A percentile compares a stretch with the other conserved stretches of the same genome.
Conservation (phyloP, 1,284 basidiomycete genomes). For the Pseudozyma pruni region DNA sequence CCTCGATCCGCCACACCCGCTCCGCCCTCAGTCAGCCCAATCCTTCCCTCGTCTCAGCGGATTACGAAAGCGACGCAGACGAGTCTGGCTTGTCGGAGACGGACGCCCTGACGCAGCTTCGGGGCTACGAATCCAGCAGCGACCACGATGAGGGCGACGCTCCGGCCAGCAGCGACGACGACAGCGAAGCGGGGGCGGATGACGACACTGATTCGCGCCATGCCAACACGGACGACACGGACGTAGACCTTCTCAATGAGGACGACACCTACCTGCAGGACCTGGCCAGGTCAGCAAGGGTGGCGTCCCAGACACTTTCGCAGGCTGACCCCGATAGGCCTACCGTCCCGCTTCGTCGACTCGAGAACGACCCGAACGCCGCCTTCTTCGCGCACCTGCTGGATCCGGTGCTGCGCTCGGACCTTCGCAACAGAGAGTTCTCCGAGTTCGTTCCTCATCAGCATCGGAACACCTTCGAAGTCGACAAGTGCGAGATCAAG, state of each 20-base stretch:
- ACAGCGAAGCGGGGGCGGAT: no score
- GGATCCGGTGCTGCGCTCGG: constrained; percentile 8
- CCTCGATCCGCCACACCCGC: no score
- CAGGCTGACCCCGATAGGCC: no score
- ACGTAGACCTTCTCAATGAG: background rate
- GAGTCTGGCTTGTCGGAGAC: background rate
- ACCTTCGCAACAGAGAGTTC: constrained; percentile 15
- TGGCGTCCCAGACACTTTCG: no score
- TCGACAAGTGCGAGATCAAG: constrained; percentile 12
- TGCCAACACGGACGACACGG: background rate
- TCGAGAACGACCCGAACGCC: no score
- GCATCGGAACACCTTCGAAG: background rate
- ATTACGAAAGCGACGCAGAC: background rate
- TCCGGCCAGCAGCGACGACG: no score
- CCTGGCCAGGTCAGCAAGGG: background rate
- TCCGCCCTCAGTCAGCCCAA: no score
- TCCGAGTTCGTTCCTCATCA: constrained; percentile 8
- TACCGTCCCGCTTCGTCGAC: no score
- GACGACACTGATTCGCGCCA: background rate
- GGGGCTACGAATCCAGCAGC: no score
- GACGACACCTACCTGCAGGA: background rate
- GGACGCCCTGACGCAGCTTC: no score
- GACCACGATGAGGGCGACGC: no score
- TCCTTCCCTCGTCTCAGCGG: no score
- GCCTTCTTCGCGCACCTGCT: constrained; percentile 2